phyloP scores from a whole-genome alignment of 2,329 filamentous ascomycete species.

The Alternaria sp. region DNA sequence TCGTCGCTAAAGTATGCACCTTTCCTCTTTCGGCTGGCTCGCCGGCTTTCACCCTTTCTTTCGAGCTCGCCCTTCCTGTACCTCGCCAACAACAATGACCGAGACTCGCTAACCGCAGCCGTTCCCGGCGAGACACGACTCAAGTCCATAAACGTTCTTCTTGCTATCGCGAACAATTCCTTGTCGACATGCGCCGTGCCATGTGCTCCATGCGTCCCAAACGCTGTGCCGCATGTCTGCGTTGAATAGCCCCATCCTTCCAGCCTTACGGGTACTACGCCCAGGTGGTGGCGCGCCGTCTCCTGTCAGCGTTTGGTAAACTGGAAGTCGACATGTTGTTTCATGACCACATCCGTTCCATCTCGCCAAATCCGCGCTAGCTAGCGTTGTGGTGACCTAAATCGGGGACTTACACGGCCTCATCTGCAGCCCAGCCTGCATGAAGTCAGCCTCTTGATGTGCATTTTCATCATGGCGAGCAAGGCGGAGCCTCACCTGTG shows the following conservation, averaged over 20 bases:
- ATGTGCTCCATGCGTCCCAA: not conserved
- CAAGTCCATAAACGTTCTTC: not conserved
- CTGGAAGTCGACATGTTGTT: not conserved
- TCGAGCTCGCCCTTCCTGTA: not conserved
- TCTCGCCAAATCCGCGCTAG: constrained; percentile 8
- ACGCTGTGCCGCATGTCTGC: not conserved
- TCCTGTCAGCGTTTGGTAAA: constrained; percentile 14
- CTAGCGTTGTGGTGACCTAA: constrained; percentile 6
- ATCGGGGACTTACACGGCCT: constrained; percentile 30
- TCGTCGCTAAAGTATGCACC: not conserved
- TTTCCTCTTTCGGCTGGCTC: not conserved
- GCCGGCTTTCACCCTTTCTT: not conserved
- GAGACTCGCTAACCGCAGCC: not conserved
- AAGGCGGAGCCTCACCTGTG: constrained; percentile 25
- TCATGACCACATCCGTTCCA: constrained; percentile 2
- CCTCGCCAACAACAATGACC: not conserved
- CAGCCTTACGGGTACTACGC: constrained; percentile 4
- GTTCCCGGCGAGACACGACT: not conserved
- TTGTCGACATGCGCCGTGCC: not conserved
- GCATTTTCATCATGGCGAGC: constrained; percentile 6
- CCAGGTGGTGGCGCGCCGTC: constrained; percentile 3
- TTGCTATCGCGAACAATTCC: not conserved
- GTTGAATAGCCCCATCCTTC: not conserved
- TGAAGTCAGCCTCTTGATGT: constrained; percentile 25
- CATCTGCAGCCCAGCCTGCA: constrained; percentile 6